These are phyloP conservation scores for Claviceps pusilla DNA, from an alignment of 2,329 filamentous ascomycete species.

Conservation along the genomic window DNA sequence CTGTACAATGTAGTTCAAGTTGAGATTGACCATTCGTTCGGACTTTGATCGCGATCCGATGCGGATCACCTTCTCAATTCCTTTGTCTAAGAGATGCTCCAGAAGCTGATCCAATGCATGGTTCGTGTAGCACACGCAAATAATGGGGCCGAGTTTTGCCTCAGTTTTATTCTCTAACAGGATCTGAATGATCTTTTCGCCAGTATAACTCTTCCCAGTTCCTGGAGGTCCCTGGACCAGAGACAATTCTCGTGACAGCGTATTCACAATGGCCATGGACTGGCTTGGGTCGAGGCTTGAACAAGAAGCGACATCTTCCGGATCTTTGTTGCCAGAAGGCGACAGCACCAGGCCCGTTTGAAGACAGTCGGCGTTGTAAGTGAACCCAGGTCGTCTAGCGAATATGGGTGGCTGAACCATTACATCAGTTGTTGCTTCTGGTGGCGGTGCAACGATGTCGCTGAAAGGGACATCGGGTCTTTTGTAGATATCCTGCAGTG, in stretches of 20 bases:
- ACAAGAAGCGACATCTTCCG: conserved; percentile 13
- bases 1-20: conserved; percentile 27
- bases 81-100: conserved; percentile 38
- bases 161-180: conserved; percentile 28
- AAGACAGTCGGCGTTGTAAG: conserved; percentile 28
- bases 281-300: conserved; percentile 39
- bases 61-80: conserved; percentile 38
- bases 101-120: conserved; percentile 42
- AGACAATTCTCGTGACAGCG: conserved; percentile 36
- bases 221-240: conserved; percentile 58
- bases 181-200: conserved; percentile 41
- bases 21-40: conserved; percentile 31
- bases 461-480: conserved; percentile 32
- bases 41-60: conserved; percentile 46
- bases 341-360: conserved; percentile 13
- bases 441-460: conserved; percentile 26
- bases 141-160: conserved; percentile 33
- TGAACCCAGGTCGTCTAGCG: conserved; percentile 30
- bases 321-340: conserved; percentile 6
- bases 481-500: conserved; percentile 37
- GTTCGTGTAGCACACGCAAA: conserved; percentile 35
- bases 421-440: conserved; percentile 7
- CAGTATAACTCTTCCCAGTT: conserved; percentile 51
- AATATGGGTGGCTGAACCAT: conserved; percentile 35
- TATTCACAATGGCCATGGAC: conserved; percentile 34